Conservation (phyloP, 2,329 filamentous ascomycete genomes). For the Grosmannia penicillata region DNA sequence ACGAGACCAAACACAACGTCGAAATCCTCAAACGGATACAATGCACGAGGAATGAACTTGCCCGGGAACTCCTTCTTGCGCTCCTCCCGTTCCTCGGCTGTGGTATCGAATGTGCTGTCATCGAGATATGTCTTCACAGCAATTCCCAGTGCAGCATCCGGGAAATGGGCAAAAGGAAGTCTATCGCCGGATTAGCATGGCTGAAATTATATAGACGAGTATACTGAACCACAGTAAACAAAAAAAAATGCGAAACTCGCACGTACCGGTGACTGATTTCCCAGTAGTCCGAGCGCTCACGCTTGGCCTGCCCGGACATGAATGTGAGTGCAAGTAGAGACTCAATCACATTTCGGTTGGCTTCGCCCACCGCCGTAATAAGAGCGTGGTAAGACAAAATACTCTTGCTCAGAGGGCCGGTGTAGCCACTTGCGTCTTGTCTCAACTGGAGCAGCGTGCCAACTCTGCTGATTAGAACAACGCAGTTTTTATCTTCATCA, state of each 20-base stretch:
- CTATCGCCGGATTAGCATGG: constrained; percentile 8
- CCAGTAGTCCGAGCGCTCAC: constrained; percentile 50
- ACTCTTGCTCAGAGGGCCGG: constrained; percentile 82
- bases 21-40: constrained; percentile 44
- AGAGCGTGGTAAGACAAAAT: constrained; percentile 77
- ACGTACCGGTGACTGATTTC: constrained; percentile 59
- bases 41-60: constrained; percentile 42
- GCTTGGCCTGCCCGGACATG: constrained; percentile 62
- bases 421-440: constrained; percentile 80
- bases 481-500: constrained; percentile 62
- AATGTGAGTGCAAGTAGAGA: constrained; percentile 69
- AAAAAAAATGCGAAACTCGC: constrained; percentile 1
- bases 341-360: constrained; percentile 72
- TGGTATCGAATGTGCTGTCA: constrained; percentile 42
- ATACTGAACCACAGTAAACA: neutral
- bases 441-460: constrained; percentile 70
- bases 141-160: constrained; percentile 63
- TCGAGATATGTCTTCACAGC: constrained; percentile 62
- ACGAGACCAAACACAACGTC: constrained; percentile 43
- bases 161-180: constrained; percentile 23
- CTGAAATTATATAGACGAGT: neutral
- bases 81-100: constrained; percentile 22
- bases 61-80: constrained; percentile 35
- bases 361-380: constrained; percentile 62
- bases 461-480: constrained; percentile 73